These are phyloP conservation scores for Canavalia gladiata DNA, from an alignment of 306 rosid species.

Conservation along the genomic window DNA sequence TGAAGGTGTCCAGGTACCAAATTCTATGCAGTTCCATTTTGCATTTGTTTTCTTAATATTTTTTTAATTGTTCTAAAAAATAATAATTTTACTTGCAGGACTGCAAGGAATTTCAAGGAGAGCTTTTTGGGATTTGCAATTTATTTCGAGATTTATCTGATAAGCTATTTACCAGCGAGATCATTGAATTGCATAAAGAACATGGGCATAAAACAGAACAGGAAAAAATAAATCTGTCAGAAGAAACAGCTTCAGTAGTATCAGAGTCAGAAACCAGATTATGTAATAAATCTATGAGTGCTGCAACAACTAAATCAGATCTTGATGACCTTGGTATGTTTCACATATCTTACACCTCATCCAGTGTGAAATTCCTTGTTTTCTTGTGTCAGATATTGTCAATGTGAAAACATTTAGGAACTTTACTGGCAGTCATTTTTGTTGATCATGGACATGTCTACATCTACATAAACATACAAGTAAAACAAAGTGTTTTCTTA, in stretches of 20 bases:
- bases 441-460: conserved; percentile 9
- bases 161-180: conserved; percentile 85
- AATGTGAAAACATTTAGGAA: conserved; percentile 1
- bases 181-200: conserved; percentile 66
- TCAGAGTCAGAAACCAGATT: conserved; percentile 53
- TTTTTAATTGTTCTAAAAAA: neutral
- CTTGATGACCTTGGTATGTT: conserved; percentile 79
- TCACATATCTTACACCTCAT: conserved; percentile 21
- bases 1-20: conserved; percentile 93
- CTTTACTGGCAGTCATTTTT: conserved; percentile 22
- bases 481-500: conserved; percentile 3
- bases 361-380: conserved; percentile 5
- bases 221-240: conserved; percentile 43
- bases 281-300: conserved; percentile 48
- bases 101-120: conserved; percentile 93
- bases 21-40: conserved; percentile 37
- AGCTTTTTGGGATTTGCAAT: conserved; percentile 94
- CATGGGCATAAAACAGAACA: conserved; percentile 40
- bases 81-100: conserved; percentile 60
- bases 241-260: conserved; percentile 49
- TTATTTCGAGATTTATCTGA: conserved; percentile 89
- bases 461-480: conserved; percentile 2
- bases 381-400: conserved; percentile 29
- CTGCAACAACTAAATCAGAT: conserved; percentile 55
- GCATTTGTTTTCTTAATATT: conserved; percentile 13